Conservation (phyloP, 164 flowering plant species). For the Vitis riparia region DNA sequence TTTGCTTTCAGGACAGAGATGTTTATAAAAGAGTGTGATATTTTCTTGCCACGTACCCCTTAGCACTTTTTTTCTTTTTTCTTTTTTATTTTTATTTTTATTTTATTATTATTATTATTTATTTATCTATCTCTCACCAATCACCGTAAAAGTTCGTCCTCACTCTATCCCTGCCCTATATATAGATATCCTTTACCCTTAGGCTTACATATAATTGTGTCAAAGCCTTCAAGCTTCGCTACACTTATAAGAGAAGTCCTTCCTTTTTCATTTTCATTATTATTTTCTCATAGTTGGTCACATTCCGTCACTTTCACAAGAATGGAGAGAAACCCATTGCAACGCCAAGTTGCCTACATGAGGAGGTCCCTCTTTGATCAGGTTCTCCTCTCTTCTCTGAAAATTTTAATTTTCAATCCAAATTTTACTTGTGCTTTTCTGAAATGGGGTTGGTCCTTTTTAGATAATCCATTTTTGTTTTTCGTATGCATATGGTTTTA, state of each 20-base stretch:
- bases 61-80: too few relatives aligned
- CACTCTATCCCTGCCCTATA: background rate
- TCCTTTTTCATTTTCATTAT: background rate
- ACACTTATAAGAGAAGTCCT: background rate
- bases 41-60: slow-evolving; percentile 4
- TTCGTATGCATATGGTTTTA: too few relatives aligned
- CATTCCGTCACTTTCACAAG: background rate
- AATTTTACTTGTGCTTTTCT: too few relatives aligned
- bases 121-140: too few relatives aligned
- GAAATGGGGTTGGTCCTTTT: too few relatives aligned
- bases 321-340: slow-evolving; percentile 17
- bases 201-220: too few relatives aligned
- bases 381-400: slow-evolving; percentile 15
- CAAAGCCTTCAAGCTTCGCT: too few relatives aligned
- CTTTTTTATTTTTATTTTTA: too few relatives aligned
- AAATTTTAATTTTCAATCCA: background rate
- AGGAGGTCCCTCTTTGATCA: slow-evolving; percentile 37
- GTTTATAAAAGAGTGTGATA: background rate
- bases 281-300: background rate
- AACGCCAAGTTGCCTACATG: slow-evolving; percentile 18
- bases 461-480: too few relatives aligned
- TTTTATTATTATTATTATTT: background rate
- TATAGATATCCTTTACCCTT: background rate
- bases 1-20: background rate
- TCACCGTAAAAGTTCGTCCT: background rate